Evolutionary conservation across 2,329 filamentous ascomycete genomes (phyloP).

Genomic region (Epichloe gansuensis): DNA sequence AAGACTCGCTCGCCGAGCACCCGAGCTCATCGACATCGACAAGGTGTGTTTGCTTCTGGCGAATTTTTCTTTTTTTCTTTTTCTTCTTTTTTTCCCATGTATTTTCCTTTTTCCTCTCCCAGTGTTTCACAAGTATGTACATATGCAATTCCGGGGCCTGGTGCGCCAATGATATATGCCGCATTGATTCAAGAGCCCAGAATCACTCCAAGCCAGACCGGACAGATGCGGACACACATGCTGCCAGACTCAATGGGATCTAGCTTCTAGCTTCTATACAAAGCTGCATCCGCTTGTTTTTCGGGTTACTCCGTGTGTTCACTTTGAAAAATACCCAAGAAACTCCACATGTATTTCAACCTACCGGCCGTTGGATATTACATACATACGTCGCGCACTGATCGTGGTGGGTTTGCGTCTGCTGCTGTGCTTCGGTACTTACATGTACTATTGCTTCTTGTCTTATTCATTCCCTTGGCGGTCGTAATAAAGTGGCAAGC

Average conservation of each 20-base stretch:
- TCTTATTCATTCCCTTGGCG: no score
- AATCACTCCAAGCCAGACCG: no score
- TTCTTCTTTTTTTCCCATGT: neutral
- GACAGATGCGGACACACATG: neutral
- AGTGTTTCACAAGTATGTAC: neutral
- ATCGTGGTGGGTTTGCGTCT: neutral
- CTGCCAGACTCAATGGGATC: neutral
- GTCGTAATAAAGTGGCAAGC: neutral
- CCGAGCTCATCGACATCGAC: neutral
- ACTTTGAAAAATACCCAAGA: neutral
- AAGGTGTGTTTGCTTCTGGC: neutral
- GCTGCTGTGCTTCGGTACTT: neutral
- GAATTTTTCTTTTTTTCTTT: neutral
- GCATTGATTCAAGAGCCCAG: neutral
- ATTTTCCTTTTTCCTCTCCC: neutral
- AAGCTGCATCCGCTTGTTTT: no score
- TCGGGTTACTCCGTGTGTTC: no score
- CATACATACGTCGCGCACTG: no score
- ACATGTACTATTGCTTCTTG: no score
- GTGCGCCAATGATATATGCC: neutral
- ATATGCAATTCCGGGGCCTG: neutral
- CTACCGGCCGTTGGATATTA: no score
- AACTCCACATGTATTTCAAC: neutral
- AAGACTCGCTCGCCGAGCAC: neutral
- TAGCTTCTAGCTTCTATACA: no score